Percentiles rank a stretch among this genome's conserved stretches.
Conservation (phyloP, 2,329 filamentous ascomycete genomes). For the Fusarium oxysporum region DNA sequence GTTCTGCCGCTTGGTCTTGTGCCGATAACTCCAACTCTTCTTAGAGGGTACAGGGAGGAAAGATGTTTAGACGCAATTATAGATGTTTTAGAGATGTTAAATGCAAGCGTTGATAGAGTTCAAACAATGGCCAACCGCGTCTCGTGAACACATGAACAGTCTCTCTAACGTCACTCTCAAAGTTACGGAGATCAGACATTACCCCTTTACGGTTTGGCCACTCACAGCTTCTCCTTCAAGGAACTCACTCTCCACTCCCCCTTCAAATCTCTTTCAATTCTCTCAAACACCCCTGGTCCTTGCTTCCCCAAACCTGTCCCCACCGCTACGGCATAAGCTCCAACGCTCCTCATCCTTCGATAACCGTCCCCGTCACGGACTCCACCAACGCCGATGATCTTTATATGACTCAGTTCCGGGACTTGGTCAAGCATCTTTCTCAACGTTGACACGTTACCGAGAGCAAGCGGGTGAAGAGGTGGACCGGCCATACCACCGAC, state of each 20-base stretch:
- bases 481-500: conserved; percentile 80
- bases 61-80: not conserved
- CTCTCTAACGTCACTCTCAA: not conserved
- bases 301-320: conserved; percentile 75
- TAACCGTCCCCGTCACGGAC: conserved; percentile 73
- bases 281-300: conserved; percentile 71
- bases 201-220: not conserved
- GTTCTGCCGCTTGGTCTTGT: conserved; percentile 56
- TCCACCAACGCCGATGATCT: conserved; percentile 78
- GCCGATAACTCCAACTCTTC: conserved; percentile 56
- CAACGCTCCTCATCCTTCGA: conserved; percentile 73
- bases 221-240: conserved; percentile 2
- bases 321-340: conserved; percentile 74
- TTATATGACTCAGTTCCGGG: conserved; percentile 62
- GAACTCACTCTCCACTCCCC: conserved; percentile 28
- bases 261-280: conserved; percentile 57
- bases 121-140: accelerated
- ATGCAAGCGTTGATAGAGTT: conserved; percentile 27
- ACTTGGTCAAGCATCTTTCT: conserved; percentile 66
- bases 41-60: not conserved
- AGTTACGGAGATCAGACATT: accelerated
- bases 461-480: conserved; percentile 76
- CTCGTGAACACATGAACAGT: not conserved
- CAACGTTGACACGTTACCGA: conserved; percentile 82
- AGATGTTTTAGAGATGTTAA: conserved; percentile 20